These are phyloP conservation scores for Psilocybe subaeruginosa DNA, from an alignment of 768 basidiomycete species.

Conservation along the genomic window DNA sequence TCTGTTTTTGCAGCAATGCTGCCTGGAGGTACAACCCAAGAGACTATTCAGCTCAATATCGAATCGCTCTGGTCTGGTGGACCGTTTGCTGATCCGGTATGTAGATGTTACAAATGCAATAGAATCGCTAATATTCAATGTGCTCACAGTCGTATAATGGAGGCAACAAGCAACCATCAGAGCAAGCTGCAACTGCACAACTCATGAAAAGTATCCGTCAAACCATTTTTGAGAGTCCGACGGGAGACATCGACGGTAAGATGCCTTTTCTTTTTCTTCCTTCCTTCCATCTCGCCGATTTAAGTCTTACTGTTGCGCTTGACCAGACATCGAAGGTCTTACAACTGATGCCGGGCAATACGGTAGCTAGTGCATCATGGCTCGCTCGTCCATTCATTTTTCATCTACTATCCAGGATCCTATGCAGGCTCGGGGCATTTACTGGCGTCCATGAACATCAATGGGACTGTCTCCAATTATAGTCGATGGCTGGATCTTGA, in stretches of 20 bases:
- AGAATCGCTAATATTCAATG: not conserved
- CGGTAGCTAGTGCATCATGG: conserved; percentile 36
- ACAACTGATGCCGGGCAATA: conserved; percentile 60
- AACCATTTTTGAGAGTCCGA: conserved; percentile 58
- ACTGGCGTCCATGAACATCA: conserved; percentile 48
- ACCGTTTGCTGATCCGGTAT: conserved; percentile 65
- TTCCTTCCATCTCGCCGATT: not conserved
- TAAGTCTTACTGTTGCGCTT: not conserved
- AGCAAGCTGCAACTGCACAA: conserved; percentile 44
- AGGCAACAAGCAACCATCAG: conserved; percentile 58
- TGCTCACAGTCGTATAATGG: conserved; percentile 61
- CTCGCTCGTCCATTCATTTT: not conserved
- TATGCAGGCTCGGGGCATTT: conserved; percentile 69
- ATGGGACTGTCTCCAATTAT: conserved; percentile 47
- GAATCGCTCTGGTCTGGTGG: conserved; percentile 81
- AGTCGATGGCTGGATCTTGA: conserved; percentile 75
- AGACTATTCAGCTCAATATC: conserved; percentile 71
- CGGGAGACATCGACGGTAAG: conserved; percentile 62
- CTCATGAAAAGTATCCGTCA: conserved; percentile 57
- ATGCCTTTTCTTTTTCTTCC: not conserved
- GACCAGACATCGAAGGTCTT: conserved; percentile 55
- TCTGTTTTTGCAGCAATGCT: conserved; percentile 53
- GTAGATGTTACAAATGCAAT: conserved; percentile 17
- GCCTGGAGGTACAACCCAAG: conserved; percentile 61
- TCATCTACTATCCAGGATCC: conserved; percentile 51